Percentiles rank a stretch among this genome's conserved stretches.
Conservation (phyloP, 164 flowering plant species). For the Berberis vulgaris region DNA sequence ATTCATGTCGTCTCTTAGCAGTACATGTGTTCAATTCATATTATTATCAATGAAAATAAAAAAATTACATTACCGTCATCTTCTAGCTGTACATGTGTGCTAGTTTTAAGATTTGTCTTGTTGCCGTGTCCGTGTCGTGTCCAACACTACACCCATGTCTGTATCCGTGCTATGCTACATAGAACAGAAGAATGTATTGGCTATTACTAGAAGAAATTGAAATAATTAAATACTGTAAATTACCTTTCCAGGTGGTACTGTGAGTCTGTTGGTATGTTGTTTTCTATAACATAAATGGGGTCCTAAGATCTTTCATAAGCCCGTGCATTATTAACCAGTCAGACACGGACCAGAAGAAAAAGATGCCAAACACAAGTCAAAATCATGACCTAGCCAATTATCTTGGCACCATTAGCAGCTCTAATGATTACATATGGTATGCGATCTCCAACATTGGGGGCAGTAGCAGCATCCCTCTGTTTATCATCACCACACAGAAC, state of each 20-base stretch:
- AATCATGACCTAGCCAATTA: slow-evolving; percentile 19
- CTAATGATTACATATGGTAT: slow-evolving; percentile 95
- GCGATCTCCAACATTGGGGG: slow-evolving; percentile 98
- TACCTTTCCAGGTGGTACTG: slow-evolving; percentile 92
- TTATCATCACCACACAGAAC: slow-evolving; percentile 10
- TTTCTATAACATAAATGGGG: slow-evolving; percentile 92
- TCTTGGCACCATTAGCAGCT: slow-evolving; percentile 99
- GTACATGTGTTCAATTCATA: no score
- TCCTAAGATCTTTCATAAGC: slow-evolving; percentile 97
- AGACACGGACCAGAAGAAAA: slow-evolving; percentile 1
- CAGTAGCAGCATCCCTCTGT: slow-evolving; percentile 99
- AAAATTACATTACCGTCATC: no score
- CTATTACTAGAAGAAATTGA: no score
- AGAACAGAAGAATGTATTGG: no score
- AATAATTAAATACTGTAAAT: slow-evolving; percentile 6
- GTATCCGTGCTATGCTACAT: no score
- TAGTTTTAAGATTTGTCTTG: no score
- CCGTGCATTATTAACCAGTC: slow-evolving; percentile 33
- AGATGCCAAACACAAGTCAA: neutral
- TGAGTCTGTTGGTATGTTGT: slow-evolving; percentile 92
- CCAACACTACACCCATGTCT: no score
- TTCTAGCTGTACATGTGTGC: no score
- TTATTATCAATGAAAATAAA: no score
- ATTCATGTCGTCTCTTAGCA: no score
- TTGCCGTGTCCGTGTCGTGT: no score